Base-by-base conservation (phyloP, 73 alveolate genomes). In the Diophrys sp. region DNA sequence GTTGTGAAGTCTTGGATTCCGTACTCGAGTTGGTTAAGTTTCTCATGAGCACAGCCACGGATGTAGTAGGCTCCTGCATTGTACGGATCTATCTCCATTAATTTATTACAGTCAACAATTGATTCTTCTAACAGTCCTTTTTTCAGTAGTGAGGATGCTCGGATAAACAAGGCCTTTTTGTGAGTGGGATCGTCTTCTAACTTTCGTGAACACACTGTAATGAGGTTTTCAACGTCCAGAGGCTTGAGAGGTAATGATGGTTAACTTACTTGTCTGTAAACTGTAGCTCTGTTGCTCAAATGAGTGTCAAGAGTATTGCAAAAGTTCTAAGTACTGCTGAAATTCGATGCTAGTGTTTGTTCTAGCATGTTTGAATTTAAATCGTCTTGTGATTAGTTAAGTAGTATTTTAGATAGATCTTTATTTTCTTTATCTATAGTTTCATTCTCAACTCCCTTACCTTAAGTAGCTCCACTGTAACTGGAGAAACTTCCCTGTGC, bases 1-100 rank as follows among this genome's bases (percentile, higher is more conserved):
- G 75, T 57, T 30, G 74, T 54, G 29, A 26, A 75, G 31, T 75
- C 83, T 1, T 24, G 44, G 25, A 75, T 75, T 30, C 75, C 66
- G 18, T 75, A 5, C 14, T 75, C 75, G 11, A 75, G 30, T 26
- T 75, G 23, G 24, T 71, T 71, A 24, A 56, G 28, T 55, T 57
- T 75, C 24, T 75, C 83, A 29, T 75, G 55, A 1, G 75, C 74
- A 11, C 67, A 68, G 54, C 83, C 83, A 27, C 83, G 54, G 25
- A 57, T 57, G 34, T 56, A 75, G 34, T 56, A 57, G 0, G 75
- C 83, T 1, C 75, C 74, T 2, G 83, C 24, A 54, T 75, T 32
- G 18, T 67, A n/a, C 1, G 74, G 74, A 27, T 75, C 83, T 14
- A 56, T 11, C 1, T 57, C 32, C 75, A 75, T 54, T 18, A 75